A percentile compares a stretch with the other conserved stretches of the same genome.
phyloP scores from a whole-genome alignment of 2,329 filamentous ascomycete species.

The Botryotinia convoluta region DNA sequence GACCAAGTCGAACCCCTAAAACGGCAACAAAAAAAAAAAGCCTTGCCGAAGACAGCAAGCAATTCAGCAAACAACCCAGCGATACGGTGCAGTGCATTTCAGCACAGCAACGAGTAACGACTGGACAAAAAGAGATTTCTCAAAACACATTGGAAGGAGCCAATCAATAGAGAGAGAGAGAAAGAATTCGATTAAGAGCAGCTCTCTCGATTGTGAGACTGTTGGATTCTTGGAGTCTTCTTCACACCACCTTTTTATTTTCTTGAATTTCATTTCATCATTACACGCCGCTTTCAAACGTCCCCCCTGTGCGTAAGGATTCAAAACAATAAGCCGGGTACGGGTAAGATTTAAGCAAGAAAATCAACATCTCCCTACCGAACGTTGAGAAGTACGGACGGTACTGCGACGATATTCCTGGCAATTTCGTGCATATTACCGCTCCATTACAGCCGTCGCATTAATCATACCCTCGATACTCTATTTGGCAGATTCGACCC shows the following conservation, averaged over 20 bases:
- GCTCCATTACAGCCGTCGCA: constrained; percentile 19
- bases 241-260: background rate
- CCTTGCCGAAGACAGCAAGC: constrained; percentile 3
- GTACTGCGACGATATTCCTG: constrained; percentile 20
- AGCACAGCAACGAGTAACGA: background rate
- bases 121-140: background rate
- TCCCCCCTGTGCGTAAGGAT: constrained; percentile 18
- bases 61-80: constrained; percentile 10
- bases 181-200: background rate
- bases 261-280: background rate
- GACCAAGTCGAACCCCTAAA: background rate
- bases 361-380: constrained; percentile 13
- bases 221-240: background rate
- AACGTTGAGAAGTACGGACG: constrained; percentile 20
- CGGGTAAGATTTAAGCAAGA: constrained; percentile 14
- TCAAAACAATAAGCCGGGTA: constrained; percentile 14
- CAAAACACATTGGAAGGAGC: background rate
- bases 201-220: constrained; percentile 3
- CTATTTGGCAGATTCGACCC: constrained; percentile 14
- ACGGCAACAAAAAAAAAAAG: background rate
- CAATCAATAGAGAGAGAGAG: background rate
- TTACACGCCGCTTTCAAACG: constrained; percentile 2
- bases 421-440: constrained; percentile 21
- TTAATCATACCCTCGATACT: constrained; percentile 16
- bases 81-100: constrained; percentile 6